Evolutionary conservation across 345 rosid genomes (phyloP), one percentile per base, ranked within the genome.

Genomic region (Eucalyptus marginata): DNA sequence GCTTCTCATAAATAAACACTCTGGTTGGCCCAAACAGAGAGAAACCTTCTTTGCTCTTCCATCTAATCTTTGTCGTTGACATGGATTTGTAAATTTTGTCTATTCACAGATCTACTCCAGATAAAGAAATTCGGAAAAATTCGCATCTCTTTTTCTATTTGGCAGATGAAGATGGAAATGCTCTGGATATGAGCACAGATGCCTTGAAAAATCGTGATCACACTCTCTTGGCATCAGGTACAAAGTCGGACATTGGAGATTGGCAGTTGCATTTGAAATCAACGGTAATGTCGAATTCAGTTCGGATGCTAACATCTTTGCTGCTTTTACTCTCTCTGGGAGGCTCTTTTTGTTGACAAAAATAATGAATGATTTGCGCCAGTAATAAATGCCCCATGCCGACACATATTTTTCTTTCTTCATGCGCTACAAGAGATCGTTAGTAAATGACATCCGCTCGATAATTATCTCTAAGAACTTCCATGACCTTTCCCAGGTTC

Each of bases 201-300:
- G 88, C 36, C 46, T 87, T 87, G 15, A 89, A 92, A 76, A 90
- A 89, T 62, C 89, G 27, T n/a, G 91, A 91, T 88, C 92, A 86
- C 88, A 94, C 95, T 89, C 90, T 94, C 79, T 79, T 98, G 80
- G 98, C 96, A 90, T 95, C 95, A 9, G 99, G 99, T 88, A 94
- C 94, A 87, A 93, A 93, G 88, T 20, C 64, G 40, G 98, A 95
- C 59, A 87, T 96, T 85, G 98, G 97, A 44, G 94, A 87, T 90
- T 97, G 99, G 99, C 99, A 95, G 95, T 93, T 97, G 56, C 98
- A 98, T 91, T 90, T 98, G 80, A 92, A 92, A 90, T 92, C 97
- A 84, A 87, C 87, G 96, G 99, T 98, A 93, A 92, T 80, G 59
- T 52, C 20, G 87, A 76, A 76, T 36, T 40, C 27, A 44, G 47